A percentile compares a stretch with the other conserved stretches of the same genome.
These are phyloP conservation scores for Kwoniella europaea DNA, from an alignment of 768 basidiomycete species.

Conservation along the genomic window DNA sequence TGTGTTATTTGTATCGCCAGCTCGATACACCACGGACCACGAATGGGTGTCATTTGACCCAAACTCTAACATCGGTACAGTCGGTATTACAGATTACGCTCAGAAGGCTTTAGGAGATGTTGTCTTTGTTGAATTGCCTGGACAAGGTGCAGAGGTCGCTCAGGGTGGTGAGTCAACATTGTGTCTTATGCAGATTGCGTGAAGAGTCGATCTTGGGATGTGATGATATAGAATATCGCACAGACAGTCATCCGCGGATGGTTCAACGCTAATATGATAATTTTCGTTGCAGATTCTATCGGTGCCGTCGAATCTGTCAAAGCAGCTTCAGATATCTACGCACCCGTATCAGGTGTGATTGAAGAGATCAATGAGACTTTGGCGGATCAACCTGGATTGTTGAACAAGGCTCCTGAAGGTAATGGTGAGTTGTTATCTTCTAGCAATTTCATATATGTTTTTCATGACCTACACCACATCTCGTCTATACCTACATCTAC, in stretches of 20 bases:
- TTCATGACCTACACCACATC: background rate
- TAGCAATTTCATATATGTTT: background rate
- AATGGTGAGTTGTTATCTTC: conserved; percentile 66
- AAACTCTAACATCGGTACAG: conserved; percentile 72
- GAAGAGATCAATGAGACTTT: conserved; percentile 77
- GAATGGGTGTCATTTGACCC: conserved; percentile 84
- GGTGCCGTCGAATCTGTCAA: conserved; percentile 96
- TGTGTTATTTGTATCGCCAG: conserved; percentile 17
- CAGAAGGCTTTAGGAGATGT: conserved; percentile 92
- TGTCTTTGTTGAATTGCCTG: conserved; percentile 91
- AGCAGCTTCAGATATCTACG: conserved; percentile 94
- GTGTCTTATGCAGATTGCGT: too few relatives aligned
- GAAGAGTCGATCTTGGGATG: background rate
- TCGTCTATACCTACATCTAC: too few relatives aligned
- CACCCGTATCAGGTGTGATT: conserved; percentile 85
- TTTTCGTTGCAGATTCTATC: conserved; percentile 67
- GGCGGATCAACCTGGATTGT: conserved; percentile 70
- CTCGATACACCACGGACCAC: conserved; percentile 82
- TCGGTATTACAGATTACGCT: conserved; percentile 90
- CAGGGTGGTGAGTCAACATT: conserved; percentile 52
- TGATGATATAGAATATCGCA: background rate
- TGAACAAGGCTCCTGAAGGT: conserved; percentile 86
- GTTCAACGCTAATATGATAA: background rate
- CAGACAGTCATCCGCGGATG: background rate
- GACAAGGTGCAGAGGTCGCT: conserved; percentile 47